Conservation (phyloP, 495 filamentous ascomycete genomes). For the Penicillium chermesinum region DNA sequence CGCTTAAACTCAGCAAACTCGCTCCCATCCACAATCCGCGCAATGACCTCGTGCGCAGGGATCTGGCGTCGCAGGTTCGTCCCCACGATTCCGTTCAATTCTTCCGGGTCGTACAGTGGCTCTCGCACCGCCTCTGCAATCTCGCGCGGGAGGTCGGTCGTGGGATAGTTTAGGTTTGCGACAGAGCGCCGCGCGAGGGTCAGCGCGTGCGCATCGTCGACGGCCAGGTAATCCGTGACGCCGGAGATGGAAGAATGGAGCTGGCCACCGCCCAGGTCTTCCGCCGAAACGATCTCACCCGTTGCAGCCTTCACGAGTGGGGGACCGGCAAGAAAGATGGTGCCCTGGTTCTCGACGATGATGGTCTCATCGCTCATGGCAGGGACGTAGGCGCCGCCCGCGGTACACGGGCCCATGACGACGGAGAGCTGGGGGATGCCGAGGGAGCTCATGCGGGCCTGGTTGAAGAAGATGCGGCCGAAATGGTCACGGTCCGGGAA, state of each 20-base stretch:
- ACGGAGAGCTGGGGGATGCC: conserved; percentile 93
- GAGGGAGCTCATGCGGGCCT: conserved; percentile 75
- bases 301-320: conserved; percentile 96
- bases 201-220: conserved; percentile 92
- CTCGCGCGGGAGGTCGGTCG: conserved; percentile 23
- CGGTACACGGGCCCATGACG: conserved; percentile 97
- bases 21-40: conserved; percentile 86
- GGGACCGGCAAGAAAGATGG: conserved; percentile 93
- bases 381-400: conserved; percentile 93
- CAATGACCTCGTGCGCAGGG: conserved; percentile 84
- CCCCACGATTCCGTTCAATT: conserved; percentile 82
- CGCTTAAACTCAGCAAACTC: conserved; percentile 93
- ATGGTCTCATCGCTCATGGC: conserved; percentile 97
- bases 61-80: conserved; percentile 83
- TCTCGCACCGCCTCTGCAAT: conserved; percentile 46
- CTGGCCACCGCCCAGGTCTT: conserved; percentile 90
- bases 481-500: conserved; percentile 96
- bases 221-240: conserved; percentile 94
- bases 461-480: conserved; percentile 97
- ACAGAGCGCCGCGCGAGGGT: conserved; percentile 78
- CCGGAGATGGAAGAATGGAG: conserved; percentile 87
- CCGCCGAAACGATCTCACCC: conserved; percentile 85
- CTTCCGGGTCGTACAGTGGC: conserved; percentile 74
- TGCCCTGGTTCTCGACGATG: conserved; percentile 90
- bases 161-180: conserved; percentile 81